Base-by-base conservation (phyloP, 164 flowering plant species). In the Aristolochia californica region DNA sequence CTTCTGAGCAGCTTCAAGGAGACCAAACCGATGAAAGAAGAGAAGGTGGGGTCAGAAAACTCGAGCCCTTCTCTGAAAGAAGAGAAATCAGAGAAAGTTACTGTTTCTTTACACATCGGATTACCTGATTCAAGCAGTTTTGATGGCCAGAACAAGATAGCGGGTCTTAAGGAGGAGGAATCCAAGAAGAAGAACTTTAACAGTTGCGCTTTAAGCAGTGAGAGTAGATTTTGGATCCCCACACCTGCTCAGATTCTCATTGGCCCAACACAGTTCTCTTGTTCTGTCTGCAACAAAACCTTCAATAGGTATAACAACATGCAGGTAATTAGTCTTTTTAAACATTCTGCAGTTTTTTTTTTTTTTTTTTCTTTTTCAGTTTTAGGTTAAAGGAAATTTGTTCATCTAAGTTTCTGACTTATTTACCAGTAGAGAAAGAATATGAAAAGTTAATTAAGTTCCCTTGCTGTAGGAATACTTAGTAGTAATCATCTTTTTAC, bases 251-350 rank as follows among this genome's bases (percentile, higher is more conserved):
- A 89, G 77, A 87, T 89, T 60, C 86, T 87, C 60, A 77, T 84
- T 28, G 97, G 97, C 0, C 86, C 95, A 5, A 83, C 85, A 71
- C 95, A 82, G 58, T 89, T 87, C 77, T 72, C 87, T 56, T 89
- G 97, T 57, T 60, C 87, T 57, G 81, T 89, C 8, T 89, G 97
- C 70, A 74, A 72, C 79, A 89, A 89, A 76, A 77, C 88, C 72
- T 89, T 89, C 87, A 89, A 84, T 76, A 76, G 97, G 67, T 89
- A 87, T 77, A 89, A 87, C 68, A 89, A 89, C 80, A 87, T 89
- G 97, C 97, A 89, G 89, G 97, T 89, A 1, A 34, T 34, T 34
- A 63, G 78, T 70, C 16, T 12, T 27, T 45, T 54, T 49, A 2
- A 28, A 2, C 26, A 25, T 48, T 11, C 15, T 27, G 7, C 30